Conservation (phyloP, 139 green algal species). For the Yamagishiella unicocca region DNA sequence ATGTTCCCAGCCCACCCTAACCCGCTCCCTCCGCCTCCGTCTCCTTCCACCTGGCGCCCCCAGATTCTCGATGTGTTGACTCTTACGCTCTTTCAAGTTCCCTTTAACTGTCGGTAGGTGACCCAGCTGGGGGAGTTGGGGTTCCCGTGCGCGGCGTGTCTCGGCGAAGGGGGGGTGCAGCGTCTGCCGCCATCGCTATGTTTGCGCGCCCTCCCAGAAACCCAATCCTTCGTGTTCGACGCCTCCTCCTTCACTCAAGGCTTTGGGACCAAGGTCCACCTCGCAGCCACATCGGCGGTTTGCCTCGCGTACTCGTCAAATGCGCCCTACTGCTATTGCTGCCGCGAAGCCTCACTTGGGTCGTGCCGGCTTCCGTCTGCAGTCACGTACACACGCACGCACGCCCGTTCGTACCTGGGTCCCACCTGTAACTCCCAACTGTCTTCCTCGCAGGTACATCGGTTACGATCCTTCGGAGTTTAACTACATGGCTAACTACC, state of each 20-base stretch:
- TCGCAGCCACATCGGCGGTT: no score
- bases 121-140: not conserved
- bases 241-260: no score
- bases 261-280: no score
- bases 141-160: not conserved
- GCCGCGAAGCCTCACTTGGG: not conserved
- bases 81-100: constrained; percentile 43
- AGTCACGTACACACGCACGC: not conserved
- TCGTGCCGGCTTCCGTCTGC: not conserved
- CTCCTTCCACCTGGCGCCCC: not conserved
- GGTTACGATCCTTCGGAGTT: not conserved
- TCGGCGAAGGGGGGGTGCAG: no score
- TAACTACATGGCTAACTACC: constrained; percentile 14
- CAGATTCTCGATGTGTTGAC: constrained; percentile 47
- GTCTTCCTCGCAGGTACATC: not conserved
- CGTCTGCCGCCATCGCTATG: no score
- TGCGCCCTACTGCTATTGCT: no score
- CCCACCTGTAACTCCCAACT: not conserved
- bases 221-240: no score
- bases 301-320: no score
- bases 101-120: constrained; percentile 40
- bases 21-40: not conserved
- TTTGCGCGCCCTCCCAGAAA: no score
- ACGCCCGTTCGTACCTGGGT: not conserved
- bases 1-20: not conserved